Evolutionary conservation across 352 stramenopile species (phyloP).

Genomic region (Globisporangium splendens): DNA sequence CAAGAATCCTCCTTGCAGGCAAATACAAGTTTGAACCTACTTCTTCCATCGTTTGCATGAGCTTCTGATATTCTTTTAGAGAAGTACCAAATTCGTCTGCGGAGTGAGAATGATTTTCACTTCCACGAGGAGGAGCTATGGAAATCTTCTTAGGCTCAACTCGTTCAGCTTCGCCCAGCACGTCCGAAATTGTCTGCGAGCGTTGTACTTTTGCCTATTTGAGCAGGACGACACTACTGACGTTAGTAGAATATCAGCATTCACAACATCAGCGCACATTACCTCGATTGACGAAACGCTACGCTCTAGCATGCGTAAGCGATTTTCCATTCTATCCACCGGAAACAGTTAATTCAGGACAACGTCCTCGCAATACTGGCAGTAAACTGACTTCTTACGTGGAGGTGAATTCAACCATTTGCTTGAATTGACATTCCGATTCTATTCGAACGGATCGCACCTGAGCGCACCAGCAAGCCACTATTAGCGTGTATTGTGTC

Average conservation of each 20-base stretch:
- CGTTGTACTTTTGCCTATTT: slow-evolving; percentile 1
- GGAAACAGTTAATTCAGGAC: background rate
- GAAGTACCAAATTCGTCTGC: background rate
- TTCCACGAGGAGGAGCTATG: background rate
- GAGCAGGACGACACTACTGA: too few species aligned
- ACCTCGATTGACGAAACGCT: slow-evolving; percentile 12
- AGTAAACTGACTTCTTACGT: slow-evolving; percentile 1
- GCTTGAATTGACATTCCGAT: slow-evolving; percentile 16
- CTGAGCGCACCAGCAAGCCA: slow-evolving; percentile 10
- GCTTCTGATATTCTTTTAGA: background rate
- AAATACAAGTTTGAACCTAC: background rate
- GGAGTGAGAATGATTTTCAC: background rate
- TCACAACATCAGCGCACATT: background rate
- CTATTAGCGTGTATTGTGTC: background rate
- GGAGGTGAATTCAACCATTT: slow-evolving; percentile 19
- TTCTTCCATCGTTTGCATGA: background rate
- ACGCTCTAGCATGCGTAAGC: slow-evolving; percentile 14
- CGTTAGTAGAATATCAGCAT: background rate
- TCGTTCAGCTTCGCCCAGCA: background rate
- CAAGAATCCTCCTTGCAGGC: too few species aligned
- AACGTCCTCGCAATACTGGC: background rate
- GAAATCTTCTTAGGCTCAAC: background rate
- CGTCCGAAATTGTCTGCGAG: slow-evolving; percentile 1
- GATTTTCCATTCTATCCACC: slow-evolving; percentile 15
- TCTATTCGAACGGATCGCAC: slow-evolving; percentile 21